Evolutionary conservation across 306 rosid genomes (phyloP), one percentile per base, ranked within the genome.

Genomic region (Glycyrrhiza uralensis): DNA sequence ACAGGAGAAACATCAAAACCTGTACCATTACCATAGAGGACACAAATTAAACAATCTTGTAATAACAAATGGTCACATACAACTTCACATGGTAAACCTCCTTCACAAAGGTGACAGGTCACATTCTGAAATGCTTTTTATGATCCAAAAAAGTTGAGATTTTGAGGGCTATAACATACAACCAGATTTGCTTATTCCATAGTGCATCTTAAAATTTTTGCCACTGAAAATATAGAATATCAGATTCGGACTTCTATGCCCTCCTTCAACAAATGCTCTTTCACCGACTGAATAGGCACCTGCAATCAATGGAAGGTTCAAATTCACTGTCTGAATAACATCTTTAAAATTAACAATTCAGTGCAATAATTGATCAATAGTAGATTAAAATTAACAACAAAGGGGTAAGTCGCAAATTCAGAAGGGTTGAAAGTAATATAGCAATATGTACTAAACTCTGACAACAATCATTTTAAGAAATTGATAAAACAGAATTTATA

Each of bases 281-380:
- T 93, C 30, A 93, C 98, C 1, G 86, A 78, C 45, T 62, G 94
- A 82, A 91, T 75, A 35, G 96, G 90, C 39, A 89, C 97, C 98
- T 93, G 87, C 68, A 80, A 63, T 39, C 10, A 56, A 67, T n/a
- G 13, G 46, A 50, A 28, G 39, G 63, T 24, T 59, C 52, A 32
- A 60, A 50, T 58, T 61, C 57, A 30, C 44, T 39, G 18, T 6
- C 46, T 38, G 2, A 45, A 65, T 63, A 65, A 3, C 15, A 70
- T 23, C 30, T 14, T 55, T 22, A 30, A 4, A 30, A 20, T 14
- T 7, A 33, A 39, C 20, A 5, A 9, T 46, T 8, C 26, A 36
- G 38, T 32, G 14, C 36, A 44, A 59, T 26, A 24, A 6, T 36
- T 13, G 29, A 60, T 30, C 2, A 5, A 4, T 22, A 7, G 58